phyloP scores from a whole-genome alignment of 805 yeast genomes.

The Yamadazyma akitaensis region DNA sequence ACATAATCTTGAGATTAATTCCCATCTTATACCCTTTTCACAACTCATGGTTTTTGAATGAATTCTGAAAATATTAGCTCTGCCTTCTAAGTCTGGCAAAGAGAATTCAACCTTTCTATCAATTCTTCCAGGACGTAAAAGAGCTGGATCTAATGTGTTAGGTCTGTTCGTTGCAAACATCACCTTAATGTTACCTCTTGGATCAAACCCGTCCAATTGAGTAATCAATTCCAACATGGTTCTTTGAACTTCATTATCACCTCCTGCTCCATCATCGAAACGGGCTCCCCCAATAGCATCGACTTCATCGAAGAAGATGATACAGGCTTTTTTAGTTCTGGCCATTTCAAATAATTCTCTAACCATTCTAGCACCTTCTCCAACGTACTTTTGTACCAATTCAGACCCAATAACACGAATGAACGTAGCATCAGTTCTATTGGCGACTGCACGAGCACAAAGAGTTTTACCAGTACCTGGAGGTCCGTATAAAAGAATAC shows the following conservation, averaged over 20 bases:
- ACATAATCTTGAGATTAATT: constrained; percentile 91
- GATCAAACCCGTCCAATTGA: constrained; percentile 97
- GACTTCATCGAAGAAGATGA: constrained; percentile 95
- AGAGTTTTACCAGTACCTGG: constrained; percentile 99
- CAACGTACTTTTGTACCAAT: constrained; percentile 96
- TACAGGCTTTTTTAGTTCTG: constrained; percentile 95
- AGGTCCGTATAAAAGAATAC: constrained; percentile 93
- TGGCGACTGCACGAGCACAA: constrained; percentile 99
- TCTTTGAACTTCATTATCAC: constrained; percentile 98
- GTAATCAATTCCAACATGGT: constrained; percentile 98
- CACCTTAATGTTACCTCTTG: constrained; percentile 97
- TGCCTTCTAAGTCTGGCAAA: constrained; percentile 93
- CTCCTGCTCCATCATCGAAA: constrained; percentile 99
- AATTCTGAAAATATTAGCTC: constrained; percentile 95
- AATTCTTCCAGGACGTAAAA: constrained; percentile 97
- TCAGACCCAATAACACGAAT: constrained; percentile 98
- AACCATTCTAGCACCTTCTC: constrained; percentile 99
- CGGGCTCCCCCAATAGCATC: constrained; percentile 99
- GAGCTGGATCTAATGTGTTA: constrained; percentile 95
- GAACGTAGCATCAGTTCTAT: constrained; percentile 98
- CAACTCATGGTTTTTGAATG: constrained; percentile 98
- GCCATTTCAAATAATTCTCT: constrained; percentile 99
- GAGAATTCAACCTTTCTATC: constrained; percentile 98
- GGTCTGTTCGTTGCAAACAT: constrained; percentile 99
- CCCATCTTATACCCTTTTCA: constrained; percentile 98